These are phyloP conservation scores for Bacterosira constricta DNA, from an alignment of 108 stramenopile species.

Conservation along the genomic window DNA sequence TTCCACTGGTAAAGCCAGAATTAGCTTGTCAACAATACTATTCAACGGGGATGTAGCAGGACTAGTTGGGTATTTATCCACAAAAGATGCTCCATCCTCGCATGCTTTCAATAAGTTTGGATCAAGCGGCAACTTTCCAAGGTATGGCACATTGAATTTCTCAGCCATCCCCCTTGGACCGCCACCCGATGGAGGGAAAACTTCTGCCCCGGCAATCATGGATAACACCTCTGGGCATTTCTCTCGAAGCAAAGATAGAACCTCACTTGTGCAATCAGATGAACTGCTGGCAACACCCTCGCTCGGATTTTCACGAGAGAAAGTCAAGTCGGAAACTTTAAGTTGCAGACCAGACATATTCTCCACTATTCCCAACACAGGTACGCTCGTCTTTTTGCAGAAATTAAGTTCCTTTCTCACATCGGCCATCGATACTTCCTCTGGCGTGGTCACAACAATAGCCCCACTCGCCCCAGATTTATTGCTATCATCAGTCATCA, in stretches of 20 bases:
- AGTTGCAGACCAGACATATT: constrained; percentile 93
- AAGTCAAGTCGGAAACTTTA: constrained; percentile 63
- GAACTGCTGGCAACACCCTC: constrained; percentile 9
- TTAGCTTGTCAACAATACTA: constrained; percentile 61
- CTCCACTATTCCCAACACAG: constrained; percentile 96
- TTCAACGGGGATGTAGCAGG: constrained; percentile 61
- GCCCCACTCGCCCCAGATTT: constrained; percentile 66
- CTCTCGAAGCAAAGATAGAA: constrained; percentile 56
- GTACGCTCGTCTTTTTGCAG: constrained; percentile 94
- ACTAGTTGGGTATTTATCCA: constrained; percentile 59
- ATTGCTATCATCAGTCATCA: constrained; percentile 23
- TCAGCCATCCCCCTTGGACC: constrained; percentile 92
- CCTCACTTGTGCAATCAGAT: constrained; percentile 65
- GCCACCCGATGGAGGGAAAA: constrained; percentile 76
- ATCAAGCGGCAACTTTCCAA: constrained; percentile 94
- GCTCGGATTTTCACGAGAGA: constrained; percentile 21
- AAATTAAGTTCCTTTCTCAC: constrained; percentile 99
- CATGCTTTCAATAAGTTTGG: constrained; percentile 91
- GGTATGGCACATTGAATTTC: constrained; percentile 87
- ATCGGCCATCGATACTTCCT: constrained; percentile 97
- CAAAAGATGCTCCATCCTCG: constrained; percentile 87
- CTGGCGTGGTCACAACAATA: constrained; percentile 97
- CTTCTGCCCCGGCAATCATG: constrained; percentile 59
- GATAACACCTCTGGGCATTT: constrained; percentile 84
- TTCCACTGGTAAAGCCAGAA: constrained; percentile 73